phyloP scores from a whole-genome alignment of 2,329 filamentous ascomycete species.

The Alternaria infectoria region DNA sequence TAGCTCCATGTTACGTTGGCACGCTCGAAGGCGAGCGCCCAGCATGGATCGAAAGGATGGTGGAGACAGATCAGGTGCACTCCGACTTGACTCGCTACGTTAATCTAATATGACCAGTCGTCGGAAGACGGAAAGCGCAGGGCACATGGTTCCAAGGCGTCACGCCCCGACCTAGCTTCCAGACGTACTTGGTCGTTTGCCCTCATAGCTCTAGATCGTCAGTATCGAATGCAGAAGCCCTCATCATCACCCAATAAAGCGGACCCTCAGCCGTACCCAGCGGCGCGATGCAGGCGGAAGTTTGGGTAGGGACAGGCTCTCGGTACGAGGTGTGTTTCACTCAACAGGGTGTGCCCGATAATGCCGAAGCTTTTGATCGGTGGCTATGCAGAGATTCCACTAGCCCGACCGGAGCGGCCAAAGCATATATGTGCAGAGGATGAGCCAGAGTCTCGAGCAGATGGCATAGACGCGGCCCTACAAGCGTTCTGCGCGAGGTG shows the following conservation, averaged over 20 bases:
- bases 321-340: constrained; percentile 21
- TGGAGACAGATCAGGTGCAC: constrained; percentile 26
- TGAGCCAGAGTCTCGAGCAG: not conserved
- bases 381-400: constrained; percentile 10
- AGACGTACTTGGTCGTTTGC: constrained; percentile 10
- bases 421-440: not conserved
- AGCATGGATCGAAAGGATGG: constrained; percentile 21
- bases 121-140: constrained; percentile 13
- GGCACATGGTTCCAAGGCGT: constrained; percentile 11
- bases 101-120: constrained; percentile 23
- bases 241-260: constrained; percentile 7
- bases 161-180: constrained; percentile 11
- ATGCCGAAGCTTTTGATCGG: constrained; percentile 17
- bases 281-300: constrained; percentile 3
- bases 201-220: constrained; percentile 1
- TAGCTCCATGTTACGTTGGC: constrained; percentile 28
- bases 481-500: not conserved
- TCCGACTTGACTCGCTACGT: constrained; percentile 22
- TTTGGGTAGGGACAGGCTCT: constrained; percentile 7
- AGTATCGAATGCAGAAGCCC: not conserved
- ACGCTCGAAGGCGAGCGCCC: constrained; percentile 15
- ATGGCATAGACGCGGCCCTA: not conserved
- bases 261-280: constrained; percentile 4
- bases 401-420: constrained; percentile 6
- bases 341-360: constrained; percentile 16